Percentiles rank a stretch among this genome's conserved stretches.
Conservation (phyloP, 371 early-diverging fungal species). For the Chytridium lagenaria region DNA sequence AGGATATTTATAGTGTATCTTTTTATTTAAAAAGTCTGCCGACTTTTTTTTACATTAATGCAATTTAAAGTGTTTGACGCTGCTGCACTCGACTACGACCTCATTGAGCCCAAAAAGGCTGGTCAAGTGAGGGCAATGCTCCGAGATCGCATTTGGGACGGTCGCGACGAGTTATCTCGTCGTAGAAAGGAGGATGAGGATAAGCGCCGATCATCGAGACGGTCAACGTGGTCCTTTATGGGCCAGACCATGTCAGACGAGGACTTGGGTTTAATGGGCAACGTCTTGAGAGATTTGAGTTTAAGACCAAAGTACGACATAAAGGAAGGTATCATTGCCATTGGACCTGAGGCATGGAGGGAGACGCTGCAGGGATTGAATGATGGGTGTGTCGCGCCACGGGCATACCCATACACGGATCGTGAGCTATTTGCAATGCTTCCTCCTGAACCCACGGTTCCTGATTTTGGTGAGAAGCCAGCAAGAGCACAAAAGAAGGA, state of each 20-base stretch:
- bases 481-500: constrained; percentile 17
- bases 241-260: not conserved
- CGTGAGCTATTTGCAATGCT: constrained; percentile 1
- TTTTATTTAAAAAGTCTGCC: not conserved
- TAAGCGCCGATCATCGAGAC: not conserved
- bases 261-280: constrained; percentile 10
- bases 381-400: constrained; percentile 31
- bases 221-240: not conserved
- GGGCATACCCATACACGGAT: constrained; percentile 9
- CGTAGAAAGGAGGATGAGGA: not conserved
- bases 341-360: constrained; percentile 52
- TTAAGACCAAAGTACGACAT: constrained; percentile 37
- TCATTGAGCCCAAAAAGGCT: constrained; percentile 29
- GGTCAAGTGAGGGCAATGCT: constrained; percentile 29
- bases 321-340: constrained; percentile 44
- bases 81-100: constrained; percentile 53
- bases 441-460: constrained; percentile 20
- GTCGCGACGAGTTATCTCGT: constrained; percentile 26
- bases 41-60: not conserved
- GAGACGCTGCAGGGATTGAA: constrained; percentile 48
- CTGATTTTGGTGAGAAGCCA: not conserved
- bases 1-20: not conserved
- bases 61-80: constrained; percentile 49
- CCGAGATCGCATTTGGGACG: constrained; percentile 45
- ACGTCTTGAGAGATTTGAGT: constrained; percentile 8